Evolutionary conservation across 176 grass and related monocot genomes (phyloP), one percentile per base, ranked within the genome.

Genomic region (Otatea glauca): DNA sequence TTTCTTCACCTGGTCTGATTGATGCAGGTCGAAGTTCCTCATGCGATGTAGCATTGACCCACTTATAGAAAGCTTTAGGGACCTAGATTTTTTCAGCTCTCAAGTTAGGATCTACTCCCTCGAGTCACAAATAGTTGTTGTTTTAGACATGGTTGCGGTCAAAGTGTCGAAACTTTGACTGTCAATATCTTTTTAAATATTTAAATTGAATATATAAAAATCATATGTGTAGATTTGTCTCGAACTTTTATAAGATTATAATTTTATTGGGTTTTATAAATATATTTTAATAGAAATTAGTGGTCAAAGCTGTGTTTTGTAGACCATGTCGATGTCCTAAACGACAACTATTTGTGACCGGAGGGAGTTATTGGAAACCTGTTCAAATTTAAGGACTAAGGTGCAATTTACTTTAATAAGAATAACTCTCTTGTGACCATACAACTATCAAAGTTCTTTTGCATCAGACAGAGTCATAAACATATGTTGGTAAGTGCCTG

Each of bases 391-490:
- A 47, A 67, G 37, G 68, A 54, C 49, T 24, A n/a, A 38, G 9
- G 5, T 81, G 24, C 23, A 76, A 58, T 75, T 58, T 75, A 70
- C 37, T 69, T 29, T 68, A 34, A 81, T 34, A 34, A 81, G 51
- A 76, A 47, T 32, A 76, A 80, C 23, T 63, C 35, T 59, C 24
- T 81, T 58, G 24, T 86, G 66, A 60, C 41, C 15, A 56, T 78
- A 59, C 39, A 78, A 8, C 37, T 44, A 27, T 68, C 5, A 13
- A 83, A 66, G 68, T 76, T 34, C 16, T 58, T 59, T 5, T 38
- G 61, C 48, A 83, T 86, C 25, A 50, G 81, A 58, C 18, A 50
- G 43, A 58, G 41, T 86, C 25, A 39, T 65, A 77, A 48, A 65
- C 55, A 73, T n/a, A 66, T 37, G 27, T 84, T 81, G 17, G 7